Evolutionary conservation across 208 protist genomes (phyloP), one percentile per base, ranked within the genome.

Genomic region (Lotmaria passim): DNA sequence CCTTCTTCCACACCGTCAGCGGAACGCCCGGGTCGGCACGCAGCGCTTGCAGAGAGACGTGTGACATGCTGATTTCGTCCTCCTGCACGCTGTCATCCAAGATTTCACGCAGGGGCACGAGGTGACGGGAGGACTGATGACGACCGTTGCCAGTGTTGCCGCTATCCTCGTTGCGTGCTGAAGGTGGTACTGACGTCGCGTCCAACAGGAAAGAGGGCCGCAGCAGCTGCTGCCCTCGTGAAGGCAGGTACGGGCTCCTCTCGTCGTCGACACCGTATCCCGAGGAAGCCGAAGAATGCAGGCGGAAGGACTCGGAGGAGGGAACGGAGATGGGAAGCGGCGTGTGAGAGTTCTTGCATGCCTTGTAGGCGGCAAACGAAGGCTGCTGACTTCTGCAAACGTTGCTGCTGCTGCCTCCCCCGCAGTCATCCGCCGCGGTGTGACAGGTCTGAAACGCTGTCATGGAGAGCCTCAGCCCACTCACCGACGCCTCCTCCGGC

Each of bases 231-330:
- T 39, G 53, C n/a, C 4, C 33, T 12, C 34, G 19, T 12, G 14
- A 11, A 5, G 51, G 30, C 30, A 57, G 30, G 19, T 11, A 21
- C 30, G 30, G 31, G 30, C 51, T 38, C 6, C 24, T 57, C 5
- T 53, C 41, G 17, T 63, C 44, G 30, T 53, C 59, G 3, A 43
- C 44, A 30, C 2, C 3, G 43, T 53, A 65, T 7, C 44, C 44
- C 17, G 59, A 51, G 17, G 41, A 65, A 12, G 34, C 4, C 28
- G 41, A 48, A 26, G 57, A 63, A 31, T 53, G 59, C 28, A 23
- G 36, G 44, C 59, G 31, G 12, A 41, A 33, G 0, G 36, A 60
- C 33, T 60, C 47, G 55, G 36, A 60, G 0, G 55, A 60, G 8
- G 55, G 23, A 8, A 43, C 30, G 1, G 52, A 58, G 1, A 7